A percentile compares a stretch with the other conserved stretches of the same genome.
Conservation (phyloP, 257 asterid genomes). For the Voacanga thouarsii region DNA sequence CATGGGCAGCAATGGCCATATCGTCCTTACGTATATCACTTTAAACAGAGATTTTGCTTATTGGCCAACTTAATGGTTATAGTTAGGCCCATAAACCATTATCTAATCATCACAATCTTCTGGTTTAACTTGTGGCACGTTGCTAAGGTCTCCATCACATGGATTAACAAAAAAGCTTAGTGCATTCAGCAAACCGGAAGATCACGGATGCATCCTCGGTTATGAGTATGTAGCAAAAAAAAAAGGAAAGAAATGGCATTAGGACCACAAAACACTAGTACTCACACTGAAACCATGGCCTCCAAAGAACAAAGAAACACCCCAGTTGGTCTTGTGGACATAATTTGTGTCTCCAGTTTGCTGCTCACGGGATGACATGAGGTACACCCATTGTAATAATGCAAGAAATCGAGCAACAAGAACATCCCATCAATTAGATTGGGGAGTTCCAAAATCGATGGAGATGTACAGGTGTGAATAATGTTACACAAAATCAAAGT, state of each 20-base stretch:
- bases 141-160: slow-evolving; percentile 9
- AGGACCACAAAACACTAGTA: neutral
- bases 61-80: neutral
- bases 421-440: neutral
- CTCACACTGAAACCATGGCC: no score
- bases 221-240: neutral
- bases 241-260: no score
- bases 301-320: no score
- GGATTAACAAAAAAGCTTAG: neutral
- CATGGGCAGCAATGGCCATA: slow-evolving; percentile 14
- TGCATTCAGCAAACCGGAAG: slow-evolving; percentile 11
- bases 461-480: neutral
- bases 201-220: neutral
- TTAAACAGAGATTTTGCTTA: neutral
- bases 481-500: neutral
- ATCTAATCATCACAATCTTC: neutral
- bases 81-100: neutral
- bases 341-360: no score
- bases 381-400: no score
- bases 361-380: no score
- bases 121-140: slow-evolving; percentile 18
- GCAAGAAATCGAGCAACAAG: neutral
- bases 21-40: slow-evolving; percentile 1
- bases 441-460: neutral
- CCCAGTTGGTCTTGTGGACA: no score